phyloP scores from a whole-genome alignment of 2,329 filamentous ascomycete species.

The Stachybotrys chlorohalonatus region DNA sequence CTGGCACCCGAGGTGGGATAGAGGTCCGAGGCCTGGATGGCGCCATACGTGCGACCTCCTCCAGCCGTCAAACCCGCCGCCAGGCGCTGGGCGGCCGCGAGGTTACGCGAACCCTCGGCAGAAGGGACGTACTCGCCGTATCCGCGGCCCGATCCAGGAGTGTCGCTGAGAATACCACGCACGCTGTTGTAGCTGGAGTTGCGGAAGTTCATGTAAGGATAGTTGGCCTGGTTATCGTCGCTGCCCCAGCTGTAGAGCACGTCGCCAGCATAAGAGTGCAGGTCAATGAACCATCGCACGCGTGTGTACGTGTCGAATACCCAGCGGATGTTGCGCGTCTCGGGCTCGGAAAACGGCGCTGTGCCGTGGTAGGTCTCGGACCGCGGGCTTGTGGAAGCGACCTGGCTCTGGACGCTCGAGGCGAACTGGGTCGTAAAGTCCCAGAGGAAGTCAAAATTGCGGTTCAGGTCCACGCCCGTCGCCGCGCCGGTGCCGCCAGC shows the following conservation, averaged over 20 bases:
- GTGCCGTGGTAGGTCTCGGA: constrained; percentile 38
- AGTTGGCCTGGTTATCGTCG: constrained; percentile 36
- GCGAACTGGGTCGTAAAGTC: constrained; percentile 35
- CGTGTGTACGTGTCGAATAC: constrained; percentile 37
- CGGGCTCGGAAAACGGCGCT: constrained; percentile 38
- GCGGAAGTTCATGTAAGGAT: constrained; percentile 36
- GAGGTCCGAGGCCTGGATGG: constrained; percentile 27
- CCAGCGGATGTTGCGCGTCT: constrained; percentile 42
- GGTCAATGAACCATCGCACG: constrained; percentile 44
- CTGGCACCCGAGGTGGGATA: constrained; percentile 33
- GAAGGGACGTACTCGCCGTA: constrained; percentile 31
- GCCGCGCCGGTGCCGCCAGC: constrained; percentile 14
- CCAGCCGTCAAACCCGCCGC: constrained; percentile 14
- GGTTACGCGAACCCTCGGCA: constrained; percentile 19
- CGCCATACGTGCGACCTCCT: constrained; percentile 22
- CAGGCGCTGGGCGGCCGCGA: constrained; percentile 21
- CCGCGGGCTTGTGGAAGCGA: constrained; percentile 22
- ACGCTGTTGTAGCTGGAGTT: constrained; percentile 39
- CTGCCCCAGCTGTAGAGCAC: constrained; percentile 46
- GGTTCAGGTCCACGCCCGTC: constrained; percentile 37
- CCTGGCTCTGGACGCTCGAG: constrained; percentile 23
- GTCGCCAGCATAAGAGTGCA: constrained; percentile 40
- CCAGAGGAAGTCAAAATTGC: constrained; percentile 46
- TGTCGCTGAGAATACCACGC: constrained; percentile 32
- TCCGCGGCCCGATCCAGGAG: constrained; percentile 12